These are phyloP conservation scores for Alternaria sp. DNA, from an alignment of 2,329 filamentous ascomycete species.

Conservation along the genomic window DNA sequence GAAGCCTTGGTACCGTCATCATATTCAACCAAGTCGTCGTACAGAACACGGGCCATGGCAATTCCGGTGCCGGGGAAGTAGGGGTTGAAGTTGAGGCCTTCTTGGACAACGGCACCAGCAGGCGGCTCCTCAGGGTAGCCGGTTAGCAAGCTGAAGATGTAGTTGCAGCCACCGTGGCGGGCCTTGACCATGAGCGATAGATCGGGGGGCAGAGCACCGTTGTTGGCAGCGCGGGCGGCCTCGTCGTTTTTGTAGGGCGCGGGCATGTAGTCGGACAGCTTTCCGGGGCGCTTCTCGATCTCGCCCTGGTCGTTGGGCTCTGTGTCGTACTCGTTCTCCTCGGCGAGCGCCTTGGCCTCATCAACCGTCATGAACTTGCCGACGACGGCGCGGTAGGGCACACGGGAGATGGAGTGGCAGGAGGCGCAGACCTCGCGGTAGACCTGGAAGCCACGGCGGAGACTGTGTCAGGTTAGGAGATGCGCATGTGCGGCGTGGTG, in stretches of 20 bases:
- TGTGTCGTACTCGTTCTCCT: conserved; percentile 98
- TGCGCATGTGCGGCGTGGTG: background rate
- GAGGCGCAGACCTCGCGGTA: conserved; percentile 98
- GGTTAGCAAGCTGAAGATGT: conserved; percentile 96
- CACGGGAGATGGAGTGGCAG: conserved; percentile 94
- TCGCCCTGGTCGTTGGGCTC: conserved; percentile 98
- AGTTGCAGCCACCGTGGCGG: conserved; percentile 96
- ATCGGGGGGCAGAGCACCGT: conserved; percentile 96
- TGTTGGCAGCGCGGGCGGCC: conserved; percentile 96
- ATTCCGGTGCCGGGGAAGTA: conserved; percentile 99
- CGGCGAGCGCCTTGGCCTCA: conserved; percentile 95
- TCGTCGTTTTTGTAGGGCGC: conserved; percentile 98
- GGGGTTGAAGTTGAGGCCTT: conserved; percentile 99
- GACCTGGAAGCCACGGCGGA: conserved; percentile 98
- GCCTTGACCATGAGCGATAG: conserved; percentile 97
- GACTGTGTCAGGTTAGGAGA: conserved; percentile 61
- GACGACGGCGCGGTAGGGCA: conserved; percentile 92
- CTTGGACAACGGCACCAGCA: conserved; percentile 82
- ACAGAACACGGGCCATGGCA: conserved; percentile 97
- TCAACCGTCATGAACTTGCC: conserved; percentile 93
- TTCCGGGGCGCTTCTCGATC: conserved; percentile 97
- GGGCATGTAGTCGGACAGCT: conserved; percentile 97
- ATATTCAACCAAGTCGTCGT: conserved; percentile 97
- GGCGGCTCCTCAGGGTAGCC: conserved; percentile 97
- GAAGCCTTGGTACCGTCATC: conserved; percentile 94